These are phyloP conservation scores for Sclerospora graminicola DNA, from an alignment of 352 stramenopile genomes.

Conservation along the genomic window DNA sequence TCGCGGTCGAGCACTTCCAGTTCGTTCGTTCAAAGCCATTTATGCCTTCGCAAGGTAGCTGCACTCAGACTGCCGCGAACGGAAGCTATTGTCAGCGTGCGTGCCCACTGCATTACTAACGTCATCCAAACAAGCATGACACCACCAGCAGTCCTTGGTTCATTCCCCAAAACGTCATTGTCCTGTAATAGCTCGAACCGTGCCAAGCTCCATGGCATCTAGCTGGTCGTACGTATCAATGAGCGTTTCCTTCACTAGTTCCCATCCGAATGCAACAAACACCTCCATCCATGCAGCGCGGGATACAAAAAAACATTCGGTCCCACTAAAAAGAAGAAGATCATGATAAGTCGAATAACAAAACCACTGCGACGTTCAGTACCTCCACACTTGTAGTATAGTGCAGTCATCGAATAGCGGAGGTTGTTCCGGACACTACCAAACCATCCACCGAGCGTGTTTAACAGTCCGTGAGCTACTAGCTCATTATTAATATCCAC, in stretches of 20 bases:
- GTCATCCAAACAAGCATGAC: conserved; percentile 81
- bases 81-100: conserved; percentile 71
- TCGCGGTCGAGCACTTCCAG: conserved; percentile 70
- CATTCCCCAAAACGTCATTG: conserved; percentile 91
- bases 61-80: conserved; percentile 88
- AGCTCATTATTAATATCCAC: conserved; percentile 91
- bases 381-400: conserved; percentile 87
- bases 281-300: conserved; percentile 87
- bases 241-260: conserved; percentile 85
- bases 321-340: conserved; percentile 85
- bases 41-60: conserved; percentile 80
- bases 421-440: conserved; percentile 89
- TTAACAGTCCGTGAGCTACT: conserved; percentile 88
- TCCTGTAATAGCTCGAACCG: conserved; percentile 84
- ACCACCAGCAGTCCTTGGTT: conserved; percentile 82
- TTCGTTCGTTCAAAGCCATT: conserved; percentile 60
- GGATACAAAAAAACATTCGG: conserved; percentile 80
- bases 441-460: conserved; percentile 73
- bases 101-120: conserved; percentile 85
- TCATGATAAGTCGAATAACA: conserved; percentile 52
- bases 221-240: conserved; percentile 84
- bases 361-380: conserved; percentile 50
- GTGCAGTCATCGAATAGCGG: conserved; percentile 74
- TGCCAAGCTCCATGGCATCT: conserved; percentile 84
- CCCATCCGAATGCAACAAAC: conserved; percentile 87